Conservation (phyloP, 1,284 basidiomycete genomes). For the Rhizopogon parksii region DNA sequence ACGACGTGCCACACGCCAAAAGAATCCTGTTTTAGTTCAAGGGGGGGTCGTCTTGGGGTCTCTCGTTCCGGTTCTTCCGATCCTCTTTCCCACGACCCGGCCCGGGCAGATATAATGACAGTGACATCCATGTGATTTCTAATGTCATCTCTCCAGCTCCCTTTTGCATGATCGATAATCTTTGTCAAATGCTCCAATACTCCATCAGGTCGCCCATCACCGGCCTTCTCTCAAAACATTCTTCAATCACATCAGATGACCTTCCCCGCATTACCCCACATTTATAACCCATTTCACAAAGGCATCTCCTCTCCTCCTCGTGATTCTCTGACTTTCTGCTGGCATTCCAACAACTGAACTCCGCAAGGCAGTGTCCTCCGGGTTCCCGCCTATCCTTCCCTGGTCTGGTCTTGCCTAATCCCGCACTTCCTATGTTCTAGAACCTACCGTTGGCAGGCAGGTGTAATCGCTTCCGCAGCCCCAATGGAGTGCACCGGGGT, state of each 20-base stretch:
- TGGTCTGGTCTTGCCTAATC: background rate
- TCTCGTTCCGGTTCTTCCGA: background rate
- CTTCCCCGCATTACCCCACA: slow-evolving; percentile 11
- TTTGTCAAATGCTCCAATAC: no score
- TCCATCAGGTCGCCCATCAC: no score
- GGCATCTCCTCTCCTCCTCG: background rate
- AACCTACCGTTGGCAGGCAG: no score
- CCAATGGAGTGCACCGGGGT: background rate
- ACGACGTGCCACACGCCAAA: background rate
- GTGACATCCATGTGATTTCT: no score
- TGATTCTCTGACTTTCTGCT: background rate
- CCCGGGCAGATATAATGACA: no score
- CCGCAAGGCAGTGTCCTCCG: background rate
- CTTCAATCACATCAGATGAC: background rate
- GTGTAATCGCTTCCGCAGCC: background rate
- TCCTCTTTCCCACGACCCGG: background rate
- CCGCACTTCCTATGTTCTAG: no score
- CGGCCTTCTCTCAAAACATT: no score
- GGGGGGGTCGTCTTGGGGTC: background rate
- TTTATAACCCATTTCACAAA: background rate
- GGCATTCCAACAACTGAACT: background rate
- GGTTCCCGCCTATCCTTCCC: background rate
- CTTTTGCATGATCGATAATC: no score
- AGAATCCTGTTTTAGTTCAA: no score
- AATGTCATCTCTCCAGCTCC: no score